Conservation (phyloP, 129 eudicot genomes). For the Chrysanthemum makinoi region DNA sequence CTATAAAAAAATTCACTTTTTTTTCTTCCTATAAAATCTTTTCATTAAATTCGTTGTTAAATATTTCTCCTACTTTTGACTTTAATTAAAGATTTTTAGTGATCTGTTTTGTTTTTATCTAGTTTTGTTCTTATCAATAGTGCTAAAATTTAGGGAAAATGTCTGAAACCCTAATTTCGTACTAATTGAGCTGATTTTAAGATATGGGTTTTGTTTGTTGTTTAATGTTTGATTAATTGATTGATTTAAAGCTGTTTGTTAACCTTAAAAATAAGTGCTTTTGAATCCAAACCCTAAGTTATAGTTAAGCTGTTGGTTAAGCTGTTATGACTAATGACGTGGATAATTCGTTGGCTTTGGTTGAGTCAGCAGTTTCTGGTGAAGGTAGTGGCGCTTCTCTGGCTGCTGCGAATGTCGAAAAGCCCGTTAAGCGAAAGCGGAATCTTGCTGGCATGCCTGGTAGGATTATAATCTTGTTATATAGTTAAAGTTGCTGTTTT, state of each 20-base stretch:
- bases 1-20: slow-evolving; percentile 21
- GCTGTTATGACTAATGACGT: slow-evolving; percentile 45
- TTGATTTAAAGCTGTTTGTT: slow-evolving; percentile 21
- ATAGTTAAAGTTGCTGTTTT: neutral
- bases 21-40: slow-evolving; percentile 3
- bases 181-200: slow-evolving; percentile 24
- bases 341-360: slow-evolving; percentile 50
- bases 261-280: slow-evolving; percentile 31
- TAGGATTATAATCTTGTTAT: slow-evolving; percentile 23
- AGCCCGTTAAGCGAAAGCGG: slow-evolving; percentile 66
- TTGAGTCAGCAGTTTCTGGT: slow-evolving; percentile 66
- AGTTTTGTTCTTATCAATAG: slow-evolving; percentile 14
- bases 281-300: slow-evolving; percentile 17
- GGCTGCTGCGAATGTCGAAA: neutral
- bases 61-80: neutral
- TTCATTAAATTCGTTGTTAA: slow-evolving; percentile 10
- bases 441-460: slow-evolving; percentile 99
- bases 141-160: slow-evolving; percentile 24
- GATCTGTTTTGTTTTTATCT: slow-evolving; percentile 16
- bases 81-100: slow-evolving; percentile 9
- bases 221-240: slow-evolving; percentile 32
- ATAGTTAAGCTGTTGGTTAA: neutral
- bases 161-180: slow-evolving; percentile 31
- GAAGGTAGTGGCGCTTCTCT: slow-evolving; percentile 40
- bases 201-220: slow-evolving; percentile 29